Evolutionary conservation across 768 basidiomycete genomes (phyloP).

Genomic region (Candolleomyces eurysporus): DNA sequence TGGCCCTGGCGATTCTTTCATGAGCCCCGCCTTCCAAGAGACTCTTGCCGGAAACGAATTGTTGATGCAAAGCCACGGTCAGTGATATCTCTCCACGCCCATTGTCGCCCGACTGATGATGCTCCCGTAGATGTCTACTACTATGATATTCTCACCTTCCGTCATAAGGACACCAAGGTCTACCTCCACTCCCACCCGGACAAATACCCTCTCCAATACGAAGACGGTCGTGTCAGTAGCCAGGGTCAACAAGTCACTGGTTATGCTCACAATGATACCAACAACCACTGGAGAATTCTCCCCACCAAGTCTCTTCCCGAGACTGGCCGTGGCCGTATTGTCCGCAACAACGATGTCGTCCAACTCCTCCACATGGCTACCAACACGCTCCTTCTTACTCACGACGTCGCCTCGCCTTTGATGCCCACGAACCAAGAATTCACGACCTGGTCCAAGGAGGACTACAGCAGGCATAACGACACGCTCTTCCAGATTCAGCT

Average conservation of each 20-base stretch:
- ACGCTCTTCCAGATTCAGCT: conserved; percentile 83
- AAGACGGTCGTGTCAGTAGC: conserved; percentile 92
- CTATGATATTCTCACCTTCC: conserved; percentile 82
- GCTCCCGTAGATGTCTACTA: conserved; percentile 83
- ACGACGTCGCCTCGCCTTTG: conserved; percentile 95
- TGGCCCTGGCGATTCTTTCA: conserved; percentile 92
- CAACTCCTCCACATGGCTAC: conserved; percentile 89
- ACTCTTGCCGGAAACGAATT: conserved; percentile 91
- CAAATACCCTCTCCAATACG: conserved; percentile 88
- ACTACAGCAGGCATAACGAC: conserved; percentile 77
- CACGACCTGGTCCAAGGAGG: conserved; percentile 86
- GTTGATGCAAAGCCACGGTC: conserved; percentile 88
- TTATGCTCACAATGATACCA: conserved; percentile 90
- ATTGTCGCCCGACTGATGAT: conserved; percentile 4
- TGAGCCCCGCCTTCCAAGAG: conserved; percentile 98
- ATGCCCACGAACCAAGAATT: conserved; percentile 99
- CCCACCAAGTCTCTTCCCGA: conserved; percentile 95
- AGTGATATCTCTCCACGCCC: conserved; percentile 11
- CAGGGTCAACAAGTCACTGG: conserved; percentile 98
- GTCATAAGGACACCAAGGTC: conserved; percentile 91
- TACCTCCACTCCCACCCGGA: conserved; percentile 93
- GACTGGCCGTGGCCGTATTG: conserved; percentile 87
- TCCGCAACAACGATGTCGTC: conserved; percentile 85
- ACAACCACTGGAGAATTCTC: conserved; percentile 94
- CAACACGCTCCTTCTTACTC: conserved; percentile 80